These are phyloP conservation scores for Sporothrix variecibatus DNA, from an alignment of 2,329 filamentous ascomycete genomes.

Conservation along the genomic window DNA sequence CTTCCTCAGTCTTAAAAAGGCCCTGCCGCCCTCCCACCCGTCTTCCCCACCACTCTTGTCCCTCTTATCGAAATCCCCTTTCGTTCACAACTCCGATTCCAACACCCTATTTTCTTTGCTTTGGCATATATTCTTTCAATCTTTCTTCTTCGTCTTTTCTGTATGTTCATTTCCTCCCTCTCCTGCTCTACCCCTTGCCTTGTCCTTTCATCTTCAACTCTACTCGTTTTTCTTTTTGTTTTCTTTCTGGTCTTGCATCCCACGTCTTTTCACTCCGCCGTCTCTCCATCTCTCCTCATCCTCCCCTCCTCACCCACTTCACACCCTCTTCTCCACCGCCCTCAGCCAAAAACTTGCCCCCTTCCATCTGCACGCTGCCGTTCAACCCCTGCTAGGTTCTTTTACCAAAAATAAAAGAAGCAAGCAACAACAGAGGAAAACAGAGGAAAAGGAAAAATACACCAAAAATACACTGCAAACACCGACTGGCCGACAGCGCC, in stretches of 20 bases:
- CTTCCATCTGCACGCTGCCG: slow-evolving; percentile 22
- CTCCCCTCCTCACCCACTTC: slow-evolving; percentile 12
- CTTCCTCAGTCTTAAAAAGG: slow-evolving; percentile 18
- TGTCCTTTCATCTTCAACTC: background rate
- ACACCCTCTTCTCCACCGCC: slow-evolving; percentile 20
- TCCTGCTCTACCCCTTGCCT: background rate
- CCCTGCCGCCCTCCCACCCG: slow-evolving; percentile 7
- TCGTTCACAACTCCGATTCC: slow-evolving; percentile 12
- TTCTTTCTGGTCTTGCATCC: background rate
- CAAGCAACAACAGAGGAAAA: slow-evolving; percentile 6
- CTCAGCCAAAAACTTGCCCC: background rate
- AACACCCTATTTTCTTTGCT: background rate
- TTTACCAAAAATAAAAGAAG: slow-evolving; percentile 13
- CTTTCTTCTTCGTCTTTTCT: background rate
- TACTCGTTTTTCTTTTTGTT: background rate
- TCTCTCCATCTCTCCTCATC: background rate
- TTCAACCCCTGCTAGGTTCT: slow-evolving; percentile 19
- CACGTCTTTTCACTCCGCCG: background rate
- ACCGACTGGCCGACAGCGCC: slow-evolving; percentile 11
- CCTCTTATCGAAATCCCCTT: slow-evolving; percentile 5
- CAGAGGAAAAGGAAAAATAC: background rate
- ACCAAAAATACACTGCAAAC: slow-evolving; percentile 15
- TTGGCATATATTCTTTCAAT: background rate
- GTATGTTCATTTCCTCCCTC: background rate
- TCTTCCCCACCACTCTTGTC: slow-evolving; percentile 21